Percentiles rank a stretch among this genome's conserved stretches.
These are phyloP conservation scores for Cystobasidium onofrii DNA, from an alignment of 768 basidiomycete genomes.

Conservation along the genomic window DNA sequence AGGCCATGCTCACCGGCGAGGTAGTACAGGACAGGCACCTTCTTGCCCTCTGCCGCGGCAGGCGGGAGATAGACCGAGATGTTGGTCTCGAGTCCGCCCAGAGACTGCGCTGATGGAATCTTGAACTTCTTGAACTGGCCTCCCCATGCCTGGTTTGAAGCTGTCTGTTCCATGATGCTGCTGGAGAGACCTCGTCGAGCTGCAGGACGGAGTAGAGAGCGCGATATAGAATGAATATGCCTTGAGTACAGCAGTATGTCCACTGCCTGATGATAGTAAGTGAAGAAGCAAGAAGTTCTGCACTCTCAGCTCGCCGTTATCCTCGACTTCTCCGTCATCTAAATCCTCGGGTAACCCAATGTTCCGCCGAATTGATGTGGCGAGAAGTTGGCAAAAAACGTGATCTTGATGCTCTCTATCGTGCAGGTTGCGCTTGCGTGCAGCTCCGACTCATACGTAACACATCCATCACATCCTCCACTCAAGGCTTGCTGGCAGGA, in stretches of 20 bases:
- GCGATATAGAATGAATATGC: neutral
- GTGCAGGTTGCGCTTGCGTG: neutral
- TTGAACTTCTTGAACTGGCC: conserved; percentile 79
- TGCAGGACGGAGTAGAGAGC: neutral
- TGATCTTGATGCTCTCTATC: neutral
- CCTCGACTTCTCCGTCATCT: neutral
- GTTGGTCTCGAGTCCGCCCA: conserved; percentile 51
- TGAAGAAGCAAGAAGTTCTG: neutral
- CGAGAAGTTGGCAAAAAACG: neutral
- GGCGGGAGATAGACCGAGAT: conserved; percentile 86
- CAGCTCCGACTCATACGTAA: no score
- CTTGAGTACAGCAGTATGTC: neutral
- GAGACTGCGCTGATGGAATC: conserved; percentile 56
- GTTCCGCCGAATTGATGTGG: neutral
- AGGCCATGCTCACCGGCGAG: conserved; percentile 60
- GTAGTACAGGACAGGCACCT: conserved; percentile 62
- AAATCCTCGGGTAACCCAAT: neutral
- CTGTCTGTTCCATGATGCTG: conserved; percentile 58
- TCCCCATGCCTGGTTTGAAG: conserved; percentile 68
- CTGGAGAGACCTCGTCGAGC: neutral
- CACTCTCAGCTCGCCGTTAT: neutral
- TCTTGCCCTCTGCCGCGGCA: conserved; percentile 50
- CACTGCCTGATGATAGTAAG: neutral
- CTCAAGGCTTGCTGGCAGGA: no score
- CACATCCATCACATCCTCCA: no score